Percentiles rank a stretch among this genome's conserved stretches.
Evolutionary conservation across 768 basidiomycete species (phyloP).

Genomic region (Tephrocybe rancida): DNA sequence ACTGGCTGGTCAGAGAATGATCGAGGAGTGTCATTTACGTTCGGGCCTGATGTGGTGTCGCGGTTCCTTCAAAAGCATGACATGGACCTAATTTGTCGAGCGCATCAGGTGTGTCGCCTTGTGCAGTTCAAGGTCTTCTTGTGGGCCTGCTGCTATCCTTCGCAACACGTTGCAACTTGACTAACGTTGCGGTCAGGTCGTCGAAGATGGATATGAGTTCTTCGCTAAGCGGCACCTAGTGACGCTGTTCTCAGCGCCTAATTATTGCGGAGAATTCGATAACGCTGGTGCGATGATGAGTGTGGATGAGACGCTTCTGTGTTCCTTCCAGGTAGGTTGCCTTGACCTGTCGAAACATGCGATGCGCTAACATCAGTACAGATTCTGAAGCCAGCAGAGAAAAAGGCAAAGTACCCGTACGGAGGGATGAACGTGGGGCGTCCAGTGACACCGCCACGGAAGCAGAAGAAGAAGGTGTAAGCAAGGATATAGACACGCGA

Average conservation of each 20-base stretch:
- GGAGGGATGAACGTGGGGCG: constrained; percentile 86
- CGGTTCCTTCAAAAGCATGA: constrained; percentile 99
- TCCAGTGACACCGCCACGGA: constrained; percentile 94
- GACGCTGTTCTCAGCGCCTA: constrained; percentile 95
- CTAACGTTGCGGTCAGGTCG: constrained; percentile 60
- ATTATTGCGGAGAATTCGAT: constrained; percentile 96
- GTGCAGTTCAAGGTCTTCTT: not conserved
- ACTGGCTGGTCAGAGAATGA: constrained; percentile 99
- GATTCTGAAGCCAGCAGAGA: constrained; percentile 99
- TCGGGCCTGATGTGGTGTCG: constrained; percentile 97
- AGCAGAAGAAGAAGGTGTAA: constrained; percentile 97
- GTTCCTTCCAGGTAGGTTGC: constrained; percentile 89
- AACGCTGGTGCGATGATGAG: constrained; percentile 99
- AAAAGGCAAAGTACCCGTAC: constrained; percentile 93
- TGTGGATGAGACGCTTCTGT: constrained; percentile 94
- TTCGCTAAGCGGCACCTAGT: constrained; percentile 98
- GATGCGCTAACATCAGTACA: constrained; percentile 28
- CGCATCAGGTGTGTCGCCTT: constrained; percentile 79
- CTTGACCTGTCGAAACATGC: not conserved
- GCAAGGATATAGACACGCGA: constrained; percentile 36
- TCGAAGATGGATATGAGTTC: constrained; percentile 99
- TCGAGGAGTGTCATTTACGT: constrained; percentile 97
- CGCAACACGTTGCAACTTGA: too few relatives aligned
- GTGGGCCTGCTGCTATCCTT: not conserved
- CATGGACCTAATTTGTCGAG: constrained; percentile 98